phyloP scores from a whole-genome alignment of 179 eudicot species.

The Silene coronaria region DNA sequence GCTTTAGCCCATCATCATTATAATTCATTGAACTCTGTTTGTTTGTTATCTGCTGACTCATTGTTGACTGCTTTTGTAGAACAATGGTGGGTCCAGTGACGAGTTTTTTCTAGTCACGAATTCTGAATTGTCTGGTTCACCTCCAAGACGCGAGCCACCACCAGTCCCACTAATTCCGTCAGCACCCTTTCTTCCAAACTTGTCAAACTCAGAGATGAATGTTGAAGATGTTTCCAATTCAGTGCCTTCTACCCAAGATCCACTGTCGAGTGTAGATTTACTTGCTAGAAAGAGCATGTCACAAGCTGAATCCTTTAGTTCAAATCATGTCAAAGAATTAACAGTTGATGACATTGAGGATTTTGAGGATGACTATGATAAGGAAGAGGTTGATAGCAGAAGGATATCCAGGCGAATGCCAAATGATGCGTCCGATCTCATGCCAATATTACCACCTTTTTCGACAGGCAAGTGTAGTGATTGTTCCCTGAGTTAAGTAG shows the following conservation, averaged over 20 bases:
- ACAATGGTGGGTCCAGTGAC: conserved; percentile 59
- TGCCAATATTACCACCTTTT: conserved; percentile 71
- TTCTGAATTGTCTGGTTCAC: conserved; percentile 78
- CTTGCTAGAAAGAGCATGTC: conserved; percentile 40
- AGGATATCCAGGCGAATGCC: conserved; percentile 77
- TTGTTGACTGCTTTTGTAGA: conserved; percentile 39
- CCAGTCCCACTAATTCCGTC: conserved; percentile 46
- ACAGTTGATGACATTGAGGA: conserved; percentile 95
- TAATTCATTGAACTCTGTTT: background rate
- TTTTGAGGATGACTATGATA: conserved; percentile 78
- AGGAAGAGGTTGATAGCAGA: conserved; percentile 73
- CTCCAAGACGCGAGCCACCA: conserved; percentile 88
- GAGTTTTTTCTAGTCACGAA: conserved; percentile 82
- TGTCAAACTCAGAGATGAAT: conserved; percentile 43
- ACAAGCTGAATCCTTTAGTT: conserved; percentile 54
- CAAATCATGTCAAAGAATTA: conserved; percentile 61
- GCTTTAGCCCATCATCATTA: background rate
- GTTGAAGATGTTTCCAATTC: conserved; percentile 24
- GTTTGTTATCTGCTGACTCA: conserved; percentile 9
- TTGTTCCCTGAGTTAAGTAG: background rate
- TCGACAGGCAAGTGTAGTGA: conserved; percentile 55
- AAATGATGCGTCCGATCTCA: conserved; percentile 84
- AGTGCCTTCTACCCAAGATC: conserved; percentile 33
- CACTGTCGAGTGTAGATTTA: conserved; percentile 27
- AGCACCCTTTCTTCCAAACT: conserved; percentile 47